phyloP scores from a whole-genome alignment of 1,284 basidiomycete species.

The Ceratorhiza oryzae-sativae region DNA sequence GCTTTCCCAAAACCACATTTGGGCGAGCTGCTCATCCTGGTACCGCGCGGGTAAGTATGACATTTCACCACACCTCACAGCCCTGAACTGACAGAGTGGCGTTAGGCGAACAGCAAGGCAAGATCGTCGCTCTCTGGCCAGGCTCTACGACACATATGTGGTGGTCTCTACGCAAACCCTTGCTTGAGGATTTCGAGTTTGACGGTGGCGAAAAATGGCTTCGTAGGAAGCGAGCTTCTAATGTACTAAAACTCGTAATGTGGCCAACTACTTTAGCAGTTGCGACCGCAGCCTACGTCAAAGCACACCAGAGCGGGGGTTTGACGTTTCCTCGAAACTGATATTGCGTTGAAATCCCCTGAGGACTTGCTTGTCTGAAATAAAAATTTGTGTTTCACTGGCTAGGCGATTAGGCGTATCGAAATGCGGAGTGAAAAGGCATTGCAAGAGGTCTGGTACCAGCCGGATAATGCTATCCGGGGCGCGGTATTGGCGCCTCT shows the following conservation, averaged over 20 bases:
- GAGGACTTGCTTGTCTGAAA: too few relatives aligned
- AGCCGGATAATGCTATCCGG: too few relatives aligned
- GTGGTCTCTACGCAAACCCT: slow-evolving; percentile 26
- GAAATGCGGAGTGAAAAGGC: too few relatives aligned
- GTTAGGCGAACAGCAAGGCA: slow-evolving; percentile 1
- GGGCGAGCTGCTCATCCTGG: slow-evolving; percentile 24
- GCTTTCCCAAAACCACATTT: neutral
- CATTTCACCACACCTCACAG: neutral
- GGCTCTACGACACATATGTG: slow-evolving; percentile 1
- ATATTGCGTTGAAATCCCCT: too few relatives aligned
- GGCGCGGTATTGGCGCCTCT: too few relatives aligned
- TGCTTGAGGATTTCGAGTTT: neutral
- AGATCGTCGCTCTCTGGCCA: slow-evolving; percentile 11
- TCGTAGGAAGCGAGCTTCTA: neutral
- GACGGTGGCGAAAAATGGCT: neutral
- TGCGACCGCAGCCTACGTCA: neutral
- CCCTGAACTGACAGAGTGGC: neutral
- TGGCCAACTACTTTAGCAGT: neutral
- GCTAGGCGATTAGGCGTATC: too few relatives aligned
- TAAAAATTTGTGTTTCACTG: too few relatives aligned
- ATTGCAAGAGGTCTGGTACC: too few relatives aligned
- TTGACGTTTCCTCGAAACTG: neutral
- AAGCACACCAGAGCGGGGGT: neutral
- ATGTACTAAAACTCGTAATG: neutral
- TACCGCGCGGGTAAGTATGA: slow-evolving; percentile 19